Conservation (phyloP, 2,329 filamentous ascomycete species). For the Ambrosiella xylebori region DNA sequence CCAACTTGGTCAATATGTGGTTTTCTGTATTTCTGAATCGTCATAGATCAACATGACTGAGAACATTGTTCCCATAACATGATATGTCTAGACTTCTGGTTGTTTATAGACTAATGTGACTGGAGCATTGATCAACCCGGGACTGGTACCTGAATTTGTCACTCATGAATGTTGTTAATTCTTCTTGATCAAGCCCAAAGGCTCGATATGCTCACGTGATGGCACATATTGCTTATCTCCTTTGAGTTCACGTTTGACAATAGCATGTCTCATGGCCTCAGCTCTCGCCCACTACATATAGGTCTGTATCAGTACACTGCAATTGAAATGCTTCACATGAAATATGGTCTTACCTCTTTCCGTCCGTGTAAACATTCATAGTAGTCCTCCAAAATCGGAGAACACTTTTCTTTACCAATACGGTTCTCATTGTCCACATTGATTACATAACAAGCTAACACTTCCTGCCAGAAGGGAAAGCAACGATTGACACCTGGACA, state of each 20-base stretch:
- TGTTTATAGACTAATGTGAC: neutral
- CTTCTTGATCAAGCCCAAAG: slow-evolving; percentile 66
- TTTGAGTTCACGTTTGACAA: slow-evolving; percentile 54
- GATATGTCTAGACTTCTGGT: neutral
- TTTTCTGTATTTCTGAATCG: neutral
- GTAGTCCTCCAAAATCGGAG: slow-evolving; percentile 79
- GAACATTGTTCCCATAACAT: neutral
- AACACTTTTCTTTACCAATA: slow-evolving; percentile 74
- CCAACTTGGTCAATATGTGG: neutral
- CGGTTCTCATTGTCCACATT: slow-evolving; percentile 68
- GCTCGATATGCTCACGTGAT: slow-evolving; percentile 76
- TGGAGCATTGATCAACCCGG: neutral
- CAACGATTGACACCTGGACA: slow-evolving; percentile 51
- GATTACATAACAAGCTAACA: slow-evolving; percentile 94
- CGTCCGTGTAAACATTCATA: slow-evolving; percentile 97
- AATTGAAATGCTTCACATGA: neutral
- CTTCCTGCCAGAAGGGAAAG: slow-evolving; percentile 99
- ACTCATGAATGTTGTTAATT: slow-evolving; percentile 35
- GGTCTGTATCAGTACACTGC: neutral
- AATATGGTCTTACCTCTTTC: slow-evolving; percentile 62
- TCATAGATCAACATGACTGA: neutral
- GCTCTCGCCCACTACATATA: slow-evolving; percentile 53
- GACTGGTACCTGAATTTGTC: neutral
- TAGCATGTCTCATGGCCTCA: slow-evolving; percentile 58
- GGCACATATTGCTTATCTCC: slow-evolving; percentile 52